Base-by-base conservation (phyloP, 208 protist species). In the Leishmania major region DNA sequence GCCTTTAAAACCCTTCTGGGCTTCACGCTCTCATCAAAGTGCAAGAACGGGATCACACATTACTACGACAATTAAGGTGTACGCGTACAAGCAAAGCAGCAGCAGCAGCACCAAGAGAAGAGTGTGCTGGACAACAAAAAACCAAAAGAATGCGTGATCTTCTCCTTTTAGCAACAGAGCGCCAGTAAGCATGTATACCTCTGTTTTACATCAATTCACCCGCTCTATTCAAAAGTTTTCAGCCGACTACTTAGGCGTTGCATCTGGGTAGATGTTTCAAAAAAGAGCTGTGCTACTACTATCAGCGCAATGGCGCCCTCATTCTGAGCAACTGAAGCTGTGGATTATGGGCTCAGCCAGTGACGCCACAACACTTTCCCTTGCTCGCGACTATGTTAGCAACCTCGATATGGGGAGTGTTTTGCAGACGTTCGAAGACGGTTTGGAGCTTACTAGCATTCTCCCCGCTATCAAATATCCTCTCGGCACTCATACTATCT, bases 271-370 rank as follows among this genome's bases (percentile, higher is more conserved):
- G n/a, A 85, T 80, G 82, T n/a, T 80, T 17, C 59, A 28, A 75
- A 62, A 35, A 67, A 40, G n/a, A 59, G 5, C 22, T 47, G 40
- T 70, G 7, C 40, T 62, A 25, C 66, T 83, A 4, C 71, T 85
- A 60, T 88, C 85, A n/a, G 51, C 74, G 22, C 78, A 85, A 43
- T 95, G 92, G 90, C 85, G 88, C 11, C 84, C 88, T 45, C 92
- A 95, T 81, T 90, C 89, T 11, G 90, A 92, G 85, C 89, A 91
- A 64, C 79, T 95, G 19, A 92, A 94, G 74, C 69, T 75, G 10
- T 94, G 89, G 88, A 84, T 94, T 79, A 89, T 91, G 2, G 73
- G 60, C n/a, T 75, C 89, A 37, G 43, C 77, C 0, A 84, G 69
- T 59, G 87, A 91, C 64, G n/a, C 69, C 37, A 86, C 71, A 22